These are phyloP conservation scores for Alternaria ethzedia DNA, from an alignment of 2,329 filamentous ascomycete species.

Conservation along the genomic window DNA sequence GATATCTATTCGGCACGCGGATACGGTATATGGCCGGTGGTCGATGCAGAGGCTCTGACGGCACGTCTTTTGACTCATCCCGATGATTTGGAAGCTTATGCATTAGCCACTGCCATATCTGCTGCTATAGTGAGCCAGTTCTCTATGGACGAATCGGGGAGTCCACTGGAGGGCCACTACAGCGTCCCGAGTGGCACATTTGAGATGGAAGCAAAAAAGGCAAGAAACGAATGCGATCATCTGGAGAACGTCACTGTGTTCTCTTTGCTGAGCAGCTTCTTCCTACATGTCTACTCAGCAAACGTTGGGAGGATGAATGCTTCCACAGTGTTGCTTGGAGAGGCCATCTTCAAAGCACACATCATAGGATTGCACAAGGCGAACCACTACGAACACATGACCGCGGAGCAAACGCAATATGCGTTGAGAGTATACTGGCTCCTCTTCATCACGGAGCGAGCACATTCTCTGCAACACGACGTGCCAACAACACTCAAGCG, in stretches of 20 bases:
- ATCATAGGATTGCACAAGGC: constrained; percentile 41
- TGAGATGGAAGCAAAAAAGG: constrained; percentile 37
- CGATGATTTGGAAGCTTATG: constrained; percentile 42
- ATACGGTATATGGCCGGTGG: constrained; percentile 45
- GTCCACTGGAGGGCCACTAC: constrained; percentile 41
- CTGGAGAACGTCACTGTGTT: constrained; percentile 39
- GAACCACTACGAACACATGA: constrained; percentile 33
- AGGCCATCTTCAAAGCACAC: constrained; percentile 44
- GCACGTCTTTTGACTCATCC: constrained; percentile 41
- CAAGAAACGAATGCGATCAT: constrained; percentile 39
- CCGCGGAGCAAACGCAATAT: constrained; percentile 35
- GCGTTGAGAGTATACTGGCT: constrained; percentile 45
- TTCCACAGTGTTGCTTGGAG: constrained; percentile 41
- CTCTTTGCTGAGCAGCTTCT: constrained; percentile 41
- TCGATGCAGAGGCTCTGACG: constrained; percentile 40
- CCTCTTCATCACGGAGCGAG: constrained; percentile 45
- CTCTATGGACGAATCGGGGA: constrained; percentile 40
- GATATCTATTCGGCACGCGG: constrained; percentile 41
- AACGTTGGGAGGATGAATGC: constrained; percentile 44
- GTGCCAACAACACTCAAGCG: constrained; percentile 42
- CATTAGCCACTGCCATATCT: constrained; percentile 40
- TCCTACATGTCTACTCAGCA: constrained; percentile 44
- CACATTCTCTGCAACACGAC: constrained; percentile 46
- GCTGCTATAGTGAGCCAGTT: constrained; percentile 47
- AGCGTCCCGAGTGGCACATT: constrained; percentile 39